Conservation (phyloP, 176 grass and related monocot genomes). For the Oryza nivara region DNA sequence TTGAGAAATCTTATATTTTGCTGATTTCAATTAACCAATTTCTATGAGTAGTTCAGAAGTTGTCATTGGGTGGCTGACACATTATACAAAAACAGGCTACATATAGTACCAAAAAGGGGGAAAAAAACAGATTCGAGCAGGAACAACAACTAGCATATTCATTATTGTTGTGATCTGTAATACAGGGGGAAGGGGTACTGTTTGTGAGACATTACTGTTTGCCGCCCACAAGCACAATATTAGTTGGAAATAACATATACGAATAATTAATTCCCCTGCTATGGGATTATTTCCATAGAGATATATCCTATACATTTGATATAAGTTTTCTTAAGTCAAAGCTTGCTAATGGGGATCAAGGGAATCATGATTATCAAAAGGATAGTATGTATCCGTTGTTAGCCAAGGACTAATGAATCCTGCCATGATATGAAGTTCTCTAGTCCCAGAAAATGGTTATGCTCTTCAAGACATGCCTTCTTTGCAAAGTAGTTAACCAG, state of each 20-base stretch:
- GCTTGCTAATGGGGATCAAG: background rate
- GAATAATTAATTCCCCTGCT: background rate
- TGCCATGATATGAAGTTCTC: background rate
- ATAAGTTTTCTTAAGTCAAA: background rate
- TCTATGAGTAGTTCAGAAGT: conserved; percentile 17
- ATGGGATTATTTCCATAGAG: background rate
- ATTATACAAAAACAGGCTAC: conserved; percentile 13
- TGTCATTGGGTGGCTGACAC: background rate
- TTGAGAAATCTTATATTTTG: conserved; percentile 39
- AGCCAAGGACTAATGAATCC: background rate
- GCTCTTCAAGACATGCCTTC: background rate
- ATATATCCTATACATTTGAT: background rate
- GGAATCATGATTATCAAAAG: background rate
- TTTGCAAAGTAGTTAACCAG: background rate
- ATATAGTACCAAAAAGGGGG: background rate
- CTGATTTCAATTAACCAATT: conserved; percentile 17
- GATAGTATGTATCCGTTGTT: background rate
- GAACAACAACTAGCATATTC: conserved; percentile 1
- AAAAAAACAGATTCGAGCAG: conserved; percentile 19
- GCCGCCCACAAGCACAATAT: background rate
- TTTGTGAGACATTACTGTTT: background rate
- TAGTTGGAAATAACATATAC: background rate
- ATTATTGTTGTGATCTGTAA: background rate
- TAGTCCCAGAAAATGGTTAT: background rate
- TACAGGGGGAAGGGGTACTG: background rate